A percentile compares a stretch with the other conserved stretches of the same genome.
These are phyloP conservation scores for Oryza rufipogon DNA, from an alignment of 176 grass and related monocot species.

Conservation along the genomic window DNA sequence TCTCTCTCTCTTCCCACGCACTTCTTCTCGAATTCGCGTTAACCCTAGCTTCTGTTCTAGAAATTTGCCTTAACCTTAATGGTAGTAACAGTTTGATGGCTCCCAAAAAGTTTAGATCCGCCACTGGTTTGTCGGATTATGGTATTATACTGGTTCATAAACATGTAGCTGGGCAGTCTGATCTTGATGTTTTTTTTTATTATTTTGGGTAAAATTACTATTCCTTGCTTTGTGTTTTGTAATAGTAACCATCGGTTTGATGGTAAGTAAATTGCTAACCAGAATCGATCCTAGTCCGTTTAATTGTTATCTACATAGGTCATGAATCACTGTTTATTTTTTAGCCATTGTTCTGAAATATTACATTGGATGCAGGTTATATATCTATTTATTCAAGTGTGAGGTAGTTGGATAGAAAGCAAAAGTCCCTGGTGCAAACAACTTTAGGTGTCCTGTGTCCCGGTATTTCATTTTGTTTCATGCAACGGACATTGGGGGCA, in stretches of 20 bases:
- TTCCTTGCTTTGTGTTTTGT: neutral
- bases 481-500: constrained; percentile 12
- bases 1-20: too few species aligned
- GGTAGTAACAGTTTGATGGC: too few species aligned
- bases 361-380: constrained; percentile 8
- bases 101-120: too few species aligned
- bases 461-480: constrained; percentile 2
- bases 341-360: neutral
- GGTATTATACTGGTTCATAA: too few species aligned
- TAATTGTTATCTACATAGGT: neutral
- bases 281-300: neutral
- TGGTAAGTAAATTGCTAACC: neutral
- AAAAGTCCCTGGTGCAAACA: neutral
- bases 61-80: too few species aligned
- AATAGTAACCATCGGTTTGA: neutral
- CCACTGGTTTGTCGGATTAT: too few species aligned
- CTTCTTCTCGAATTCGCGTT: too few species aligned
- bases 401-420: too few species aligned
- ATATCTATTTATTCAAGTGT: constrained; percentile 37
- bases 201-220: neutral
- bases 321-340: neutral
- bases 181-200: neutral
- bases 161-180: neutral
- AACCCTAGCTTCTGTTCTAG: too few species aligned
- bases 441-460: neutral